These are phyloP conservation scores for Cadophora luteo-olivacea DNA, from an alignment of 2,329 filamentous ascomycete genomes.

Conservation along the genomic window DNA sequence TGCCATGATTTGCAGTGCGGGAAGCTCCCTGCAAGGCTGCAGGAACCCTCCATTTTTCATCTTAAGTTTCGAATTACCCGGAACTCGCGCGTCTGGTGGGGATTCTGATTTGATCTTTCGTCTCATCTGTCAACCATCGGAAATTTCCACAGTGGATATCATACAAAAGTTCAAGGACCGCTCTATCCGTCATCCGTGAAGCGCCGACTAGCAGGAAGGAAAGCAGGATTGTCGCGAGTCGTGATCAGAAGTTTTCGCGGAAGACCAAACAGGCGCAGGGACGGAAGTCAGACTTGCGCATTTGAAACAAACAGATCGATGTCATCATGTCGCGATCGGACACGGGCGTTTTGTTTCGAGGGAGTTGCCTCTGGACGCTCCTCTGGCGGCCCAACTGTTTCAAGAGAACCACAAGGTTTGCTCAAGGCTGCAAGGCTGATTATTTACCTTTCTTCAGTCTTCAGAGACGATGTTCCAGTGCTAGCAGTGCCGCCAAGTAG, in stretches of 20 bases:
- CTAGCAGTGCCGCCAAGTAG: background rate
- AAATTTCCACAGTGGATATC: slow-evolving; percentile 10
- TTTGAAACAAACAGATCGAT: background rate
- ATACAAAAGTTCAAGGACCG: background rate
- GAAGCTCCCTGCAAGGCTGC: background rate
- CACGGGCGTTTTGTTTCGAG: background rate
- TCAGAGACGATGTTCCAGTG: background rate
- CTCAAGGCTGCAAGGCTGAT: slow-evolving; percentile 13
- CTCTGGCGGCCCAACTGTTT: background rate
- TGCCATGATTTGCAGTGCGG: background rate
- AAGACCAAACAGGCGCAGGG: background rate
- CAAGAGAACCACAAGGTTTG: slow-evolving; percentile 4
- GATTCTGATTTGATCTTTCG: slow-evolving; percentile 4
- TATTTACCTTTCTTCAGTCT: background rate
- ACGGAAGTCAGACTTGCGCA: background rate
- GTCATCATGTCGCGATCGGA: background rate
- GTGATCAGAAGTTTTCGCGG: background rate
- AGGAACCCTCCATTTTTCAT: slow-evolving; percentile 8
- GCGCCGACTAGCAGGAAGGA: background rate
- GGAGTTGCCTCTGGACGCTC: no score
- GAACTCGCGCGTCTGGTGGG: slow-evolving; percentile 4
- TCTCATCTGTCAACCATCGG: background rate
- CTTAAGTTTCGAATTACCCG: slow-evolving; percentile 9
- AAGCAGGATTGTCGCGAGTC: background rate
- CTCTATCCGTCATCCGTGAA: background rate